Percentiles rank a stretch among this genome's conserved stretches.
Evolutionary conservation across 345 rosid genomes (phyloP).

Genomic region (Populus nigra): DNA sequence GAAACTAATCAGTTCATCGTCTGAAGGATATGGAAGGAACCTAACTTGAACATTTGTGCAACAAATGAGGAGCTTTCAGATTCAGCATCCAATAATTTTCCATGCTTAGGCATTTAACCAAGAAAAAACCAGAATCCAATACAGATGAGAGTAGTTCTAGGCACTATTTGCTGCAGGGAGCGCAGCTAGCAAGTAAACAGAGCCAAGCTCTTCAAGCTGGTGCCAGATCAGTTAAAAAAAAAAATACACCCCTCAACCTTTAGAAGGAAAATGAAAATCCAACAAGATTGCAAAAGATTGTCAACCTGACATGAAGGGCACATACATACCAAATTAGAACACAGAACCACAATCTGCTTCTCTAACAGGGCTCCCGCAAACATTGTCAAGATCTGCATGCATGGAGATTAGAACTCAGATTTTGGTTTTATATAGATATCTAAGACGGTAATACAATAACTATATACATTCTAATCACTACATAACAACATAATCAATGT

Average conservation of each 20-base stretch:
- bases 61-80: neutral
- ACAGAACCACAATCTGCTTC: conserved; percentile 81
- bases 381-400: conserved; percentile 65
- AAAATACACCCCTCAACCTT: neutral
- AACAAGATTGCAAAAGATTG: neutral
- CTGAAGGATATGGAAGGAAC: neutral
- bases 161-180: neutral
- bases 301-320: neutral
- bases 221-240: neutral
- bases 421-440: neutral
- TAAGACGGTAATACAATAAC: neutral
- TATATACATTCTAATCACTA: neutral
- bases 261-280: neutral
- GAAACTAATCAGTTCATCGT: neutral
- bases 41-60: neutral
- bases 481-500: neutral
- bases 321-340: conserved; percentile 85
- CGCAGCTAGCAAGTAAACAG: neutral
- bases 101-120: neutral
- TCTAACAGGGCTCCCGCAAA: conserved; percentile 84
- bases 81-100: neutral
- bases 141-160: neutral
- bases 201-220: neutral
- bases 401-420: conserved; percentile 9
- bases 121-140: neutral